Percentiles rank a stretch among this genome's conserved stretches.
Conservation (phyloP, 2,329 filamentous ascomycete species). For the Aureobasidium sp. region DNA sequence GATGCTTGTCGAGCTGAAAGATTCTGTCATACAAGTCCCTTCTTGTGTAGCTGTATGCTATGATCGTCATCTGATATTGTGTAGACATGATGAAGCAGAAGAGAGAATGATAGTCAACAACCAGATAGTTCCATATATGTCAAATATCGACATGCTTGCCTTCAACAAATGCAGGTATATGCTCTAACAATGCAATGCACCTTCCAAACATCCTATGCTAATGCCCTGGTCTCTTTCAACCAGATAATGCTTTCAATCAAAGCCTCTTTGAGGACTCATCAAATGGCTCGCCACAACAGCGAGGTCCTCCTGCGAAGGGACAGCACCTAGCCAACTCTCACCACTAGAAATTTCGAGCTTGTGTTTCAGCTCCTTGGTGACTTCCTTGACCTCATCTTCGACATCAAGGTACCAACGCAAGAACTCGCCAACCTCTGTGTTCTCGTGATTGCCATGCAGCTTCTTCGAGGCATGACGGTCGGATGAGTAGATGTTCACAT, state of each 20-base stretch:
- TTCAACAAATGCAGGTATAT: conserved; percentile 1
- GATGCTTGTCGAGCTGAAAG: neutral
- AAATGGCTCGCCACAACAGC: neutral
- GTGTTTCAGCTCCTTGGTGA: conserved; percentile 68
- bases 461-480: conserved; percentile 55
- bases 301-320: conserved; percentile 24
- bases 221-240: neutral
- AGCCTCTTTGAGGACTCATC: conserved; percentile 10
- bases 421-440: conserved; percentile 84
- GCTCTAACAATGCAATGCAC: conserved; percentile 6
- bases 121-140: neutral
- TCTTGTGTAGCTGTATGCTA: neutral
- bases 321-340: conserved; percentile 38
- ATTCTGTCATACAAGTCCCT: neutral
- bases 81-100: neutral
- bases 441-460: conserved; percentile 83
- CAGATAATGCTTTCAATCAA: neutral
- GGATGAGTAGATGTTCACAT: conserved; percentile 93
- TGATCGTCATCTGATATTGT: neutral
- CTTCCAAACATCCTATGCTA: neutral
- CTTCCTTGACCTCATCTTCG: conserved; percentile 68
- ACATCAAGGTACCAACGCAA: conserved; percentile 71
- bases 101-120: neutral
- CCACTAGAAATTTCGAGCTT: conserved; percentile 37
- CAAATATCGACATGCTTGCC: neutral